These are phyloP conservation scores for Albifimbria verrucaria DNA, from an alignment of 2,329 filamentous ascomycete species.

Conservation along the genomic window DNA sequence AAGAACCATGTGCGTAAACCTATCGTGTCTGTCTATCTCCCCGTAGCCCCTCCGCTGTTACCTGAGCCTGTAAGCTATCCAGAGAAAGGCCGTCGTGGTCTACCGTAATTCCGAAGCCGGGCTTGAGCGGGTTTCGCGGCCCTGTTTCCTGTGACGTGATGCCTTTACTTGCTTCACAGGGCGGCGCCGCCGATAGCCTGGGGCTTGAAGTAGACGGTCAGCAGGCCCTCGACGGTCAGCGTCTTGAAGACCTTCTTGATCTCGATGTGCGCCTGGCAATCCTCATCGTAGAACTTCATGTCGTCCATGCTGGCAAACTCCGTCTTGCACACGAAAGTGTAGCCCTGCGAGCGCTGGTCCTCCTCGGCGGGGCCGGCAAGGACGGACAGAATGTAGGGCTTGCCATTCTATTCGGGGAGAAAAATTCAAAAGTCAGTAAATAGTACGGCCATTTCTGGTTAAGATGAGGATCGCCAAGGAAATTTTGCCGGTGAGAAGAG, in stretches of 20 bases:
- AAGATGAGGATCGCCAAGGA: background rate
- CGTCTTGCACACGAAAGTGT: constrained; percentile 53
- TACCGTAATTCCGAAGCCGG: no score
- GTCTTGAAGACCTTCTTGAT: constrained; percentile 17
- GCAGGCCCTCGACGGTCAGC: background rate
- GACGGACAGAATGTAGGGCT: constrained; percentile 55
- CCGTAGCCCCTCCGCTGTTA: no score
- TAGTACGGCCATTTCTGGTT: background rate
- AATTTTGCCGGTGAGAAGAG: background rate
- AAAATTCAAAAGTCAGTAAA: no score
- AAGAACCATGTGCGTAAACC: no score
- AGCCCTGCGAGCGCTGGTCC: constrained; percentile 56
- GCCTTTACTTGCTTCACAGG: background rate
- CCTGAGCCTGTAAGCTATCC: no score
- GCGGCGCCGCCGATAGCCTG: background rate
- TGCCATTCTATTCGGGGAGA: no score
- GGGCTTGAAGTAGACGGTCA: constrained; percentile 3
- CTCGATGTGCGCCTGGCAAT: constrained; percentile 27
- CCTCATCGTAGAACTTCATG: constrained; percentile 59
- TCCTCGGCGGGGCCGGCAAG: constrained; percentile 45
- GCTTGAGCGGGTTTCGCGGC: background rate
- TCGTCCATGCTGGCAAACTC: constrained; percentile 55
- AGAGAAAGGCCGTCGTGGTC: no score
- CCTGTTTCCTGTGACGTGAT: background rate
- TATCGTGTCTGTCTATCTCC: no score